Evolutionary conservation across 2,329 filamentous ascomycete species (phyloP), one percentile per base, ranked within the genome.

Genomic region (Aureobasidium sp.): DNA sequence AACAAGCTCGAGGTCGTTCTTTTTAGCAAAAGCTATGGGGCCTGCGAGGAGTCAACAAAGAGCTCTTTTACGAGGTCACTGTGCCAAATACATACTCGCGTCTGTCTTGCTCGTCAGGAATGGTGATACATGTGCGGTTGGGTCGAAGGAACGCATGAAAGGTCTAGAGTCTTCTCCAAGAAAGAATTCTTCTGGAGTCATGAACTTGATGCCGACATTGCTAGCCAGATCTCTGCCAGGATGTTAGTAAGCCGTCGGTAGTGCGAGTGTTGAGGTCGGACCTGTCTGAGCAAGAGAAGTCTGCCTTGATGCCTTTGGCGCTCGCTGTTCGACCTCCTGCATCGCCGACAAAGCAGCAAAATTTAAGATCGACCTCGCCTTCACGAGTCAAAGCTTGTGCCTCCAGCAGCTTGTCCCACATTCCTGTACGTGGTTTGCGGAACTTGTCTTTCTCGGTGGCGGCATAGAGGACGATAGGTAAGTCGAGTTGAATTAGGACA

Each of bases 121-220:
- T 30, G 63, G 60, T 32, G 65, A 63, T 9, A 84, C 75, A 68
- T 87, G 86, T 3, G 78, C 72, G 1, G 75, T 75, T 21, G 92
- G 83, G 65, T 97, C 86, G 67, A 97, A 95, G 0, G 83, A 78
- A 61, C 89, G 81, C 10, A 75, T 74, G 69, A 90, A 94, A 1
- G 84, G 81, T 65, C 86, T 81, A 1, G 88, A 79, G 29, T 81
- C 69, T 67, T 90, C 83, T 1, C 81, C 81, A 0, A 93, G 81
- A 71, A 97, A 97, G 76, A 87, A 96, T 73, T 97, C 92, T 70
- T 99, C 94, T 0, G 94, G 94, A 0, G 93, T 96, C 62, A 86
- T 78, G 72, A 93, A 99, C 13, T 77, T 71, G 66, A 99, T 84
- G 4, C 90, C 90, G 13, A 92, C 76, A 69, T 99, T 97, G 64